Base-by-base conservation (phyloP, 2,329 filamentous ascomycete genomes). In the Aspergillus proliferans region DNA sequence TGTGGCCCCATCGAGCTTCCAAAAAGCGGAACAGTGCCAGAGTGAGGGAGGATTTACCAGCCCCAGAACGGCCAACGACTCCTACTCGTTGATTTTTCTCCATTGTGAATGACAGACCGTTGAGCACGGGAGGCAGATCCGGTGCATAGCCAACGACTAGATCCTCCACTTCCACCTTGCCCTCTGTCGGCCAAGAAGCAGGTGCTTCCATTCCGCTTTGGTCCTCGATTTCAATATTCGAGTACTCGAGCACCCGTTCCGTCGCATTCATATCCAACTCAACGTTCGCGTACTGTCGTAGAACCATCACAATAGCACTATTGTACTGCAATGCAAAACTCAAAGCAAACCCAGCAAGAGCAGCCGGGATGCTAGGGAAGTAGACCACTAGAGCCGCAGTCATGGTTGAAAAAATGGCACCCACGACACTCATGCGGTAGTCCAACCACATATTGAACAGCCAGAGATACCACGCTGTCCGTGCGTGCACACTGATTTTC, bases 211-310 rank as follows among this genome's bases (percentile, higher is more conserved):
- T 64, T 10, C 84, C 86, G 7, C 74, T 80, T 34, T 84, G 79
- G 18, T 80, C 76, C 63, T 90, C 87, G 0, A 80, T 88, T 28
- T 79, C 71, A 7, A 90, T 74, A 43, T 83, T 79, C 0, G 82
- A 79, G 64, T 91, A 92, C 63, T 91, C 87, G 4, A 88, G 73
- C 22, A 92, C 81, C 26, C 87, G 77, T 68, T 92, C 87, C 0
- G 84, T 83, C 0, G 86, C 81, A 59, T 90, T 90, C 85, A 91
- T 89, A 60, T 87, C 82, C 7, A 90, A 73, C 64, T 92, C 87
- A 22, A 88, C 71, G 52, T 81, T 83, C 0, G 86, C 80, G 61
- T 88, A 89, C 51, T 83, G 74, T 1, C 86, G 78, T 28, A 89
- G 78, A 0, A 82, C 78, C 80, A 82, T 86, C 40, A 85, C 79